Evolutionary conservation across 2,329 filamentous ascomycete genomes (phyloP), one percentile per base, ranked within the genome.

Genomic region (Colletotrichum gigasporum): DNA sequence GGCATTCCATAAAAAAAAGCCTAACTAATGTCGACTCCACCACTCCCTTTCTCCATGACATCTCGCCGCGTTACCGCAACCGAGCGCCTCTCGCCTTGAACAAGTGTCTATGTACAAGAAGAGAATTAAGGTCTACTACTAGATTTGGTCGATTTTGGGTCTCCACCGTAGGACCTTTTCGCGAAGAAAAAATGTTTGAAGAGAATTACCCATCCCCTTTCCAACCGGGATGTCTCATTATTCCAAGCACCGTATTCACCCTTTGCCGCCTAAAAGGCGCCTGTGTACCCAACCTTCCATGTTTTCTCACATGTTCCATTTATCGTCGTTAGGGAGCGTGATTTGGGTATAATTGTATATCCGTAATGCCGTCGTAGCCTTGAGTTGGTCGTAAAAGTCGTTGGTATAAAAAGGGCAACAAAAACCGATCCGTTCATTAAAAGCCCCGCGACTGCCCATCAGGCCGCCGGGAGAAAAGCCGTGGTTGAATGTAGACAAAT

Each of bases 361-460:
- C 44, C 45, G 9, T 65, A 28, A 53, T 60, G 60, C 61, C 35
- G 65, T 65, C 10, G 55, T 56, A 65, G 55, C 45, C 47, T 42
- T 52, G 55, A 30, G 50, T 39, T 62, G 47, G 57, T 53, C 55
- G 12, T 67, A 20, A 42, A 44, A 47, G 16, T 39, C 50, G 22
- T 55, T 28, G 18, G 37, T 22, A 57, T 4, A 12, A 14, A 8
- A n/a, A n/a, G 10, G n/a, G 10, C 24, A 26, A 12, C 9, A 12
- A 28, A 30, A 39, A 37, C 41, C 55, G 4, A 22, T 37, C 18
- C 18, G 32, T 22, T 56, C 20, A 50, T 62, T 37, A 50, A 34
- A 55, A 11, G 6, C 6, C 26, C 28, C 50, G 20, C 20, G 50
- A 41, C 35, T 54, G 34, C 50, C 34, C 7, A 22, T 32, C 12